These are phyloP conservation scores for Aspergillus sclerotialis DNA, from an alignment of 2,329 filamentous ascomycete species.

Conservation along the genomic window DNA sequence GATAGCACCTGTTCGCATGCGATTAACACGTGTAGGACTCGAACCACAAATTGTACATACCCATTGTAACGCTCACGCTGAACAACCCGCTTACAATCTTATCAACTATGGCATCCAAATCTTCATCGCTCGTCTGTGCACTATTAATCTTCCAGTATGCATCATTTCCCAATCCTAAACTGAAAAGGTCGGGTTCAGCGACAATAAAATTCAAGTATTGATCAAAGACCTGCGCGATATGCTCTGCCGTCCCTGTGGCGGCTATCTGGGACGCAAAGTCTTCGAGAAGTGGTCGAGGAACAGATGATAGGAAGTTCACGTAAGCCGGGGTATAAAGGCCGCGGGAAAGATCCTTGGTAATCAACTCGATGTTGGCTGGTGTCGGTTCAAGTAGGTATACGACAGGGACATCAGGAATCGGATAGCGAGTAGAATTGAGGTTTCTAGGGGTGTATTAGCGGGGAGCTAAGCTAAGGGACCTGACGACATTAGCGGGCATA, in stretches of 20 bases:
- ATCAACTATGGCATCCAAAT: conserved; percentile 80
- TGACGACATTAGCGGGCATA: conserved; percentile 39
- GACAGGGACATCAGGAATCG: conserved; percentile 92
- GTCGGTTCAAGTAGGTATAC: conserved; percentile 95
- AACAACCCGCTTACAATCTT: conserved; percentile 94
- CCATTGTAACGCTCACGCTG: conserved; percentile 97
- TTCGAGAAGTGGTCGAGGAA: conserved; percentile 83
- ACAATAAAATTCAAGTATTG: conserved; percentile 98
- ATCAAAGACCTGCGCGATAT: conserved; percentile 87
- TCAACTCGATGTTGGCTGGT: conserved; percentile 67
- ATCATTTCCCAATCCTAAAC: conserved; percentile 84
- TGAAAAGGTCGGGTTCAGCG: conserved; percentile 91
- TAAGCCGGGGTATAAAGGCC: conserved; percentile 90
- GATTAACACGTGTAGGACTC: conserved; percentile 4
- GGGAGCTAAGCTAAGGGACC: conserved; percentile 9
- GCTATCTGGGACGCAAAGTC: conserved; percentile 90
- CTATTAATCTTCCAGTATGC: conserved; percentile 97
- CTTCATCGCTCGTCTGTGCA: conserved; percentile 79
- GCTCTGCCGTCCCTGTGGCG: conserved; percentile 73
- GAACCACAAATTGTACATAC: conserved; percentile 40
- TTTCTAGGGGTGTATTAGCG: conserved; percentile 49
- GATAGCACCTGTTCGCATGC: conserved; percentile 60
- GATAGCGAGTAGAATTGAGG: conserved; percentile 71
- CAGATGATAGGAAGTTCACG: conserved; percentile 92
- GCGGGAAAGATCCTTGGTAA: conserved; percentile 78